phyloP scores from a whole-genome alignment of 306 rosid species.

The Arachis stenosperma region DNA sequence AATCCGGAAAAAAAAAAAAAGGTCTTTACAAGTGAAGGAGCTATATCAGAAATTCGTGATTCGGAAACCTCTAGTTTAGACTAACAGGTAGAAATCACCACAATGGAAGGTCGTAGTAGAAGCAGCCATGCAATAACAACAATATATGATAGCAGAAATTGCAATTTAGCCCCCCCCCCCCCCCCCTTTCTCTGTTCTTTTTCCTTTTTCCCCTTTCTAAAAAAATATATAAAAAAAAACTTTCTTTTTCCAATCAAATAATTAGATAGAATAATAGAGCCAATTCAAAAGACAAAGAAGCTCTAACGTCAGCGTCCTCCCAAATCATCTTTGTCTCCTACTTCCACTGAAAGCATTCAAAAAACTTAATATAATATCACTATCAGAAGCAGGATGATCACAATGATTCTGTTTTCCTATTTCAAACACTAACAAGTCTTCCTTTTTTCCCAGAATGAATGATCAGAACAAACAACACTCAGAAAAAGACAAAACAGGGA shows the following conservation, averaged over 20 bases:
- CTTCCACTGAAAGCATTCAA: neutral
- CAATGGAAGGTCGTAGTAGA: neutral
- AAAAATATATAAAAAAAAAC: neutral
- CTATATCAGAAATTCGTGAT: constrained; percentile 2
- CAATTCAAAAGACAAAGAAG: constrained; percentile 15
- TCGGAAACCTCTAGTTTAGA: neutral
- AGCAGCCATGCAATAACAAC: neutral
- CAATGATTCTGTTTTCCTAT: neutral
- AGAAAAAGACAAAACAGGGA: neutral
- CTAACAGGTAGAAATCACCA: neutral
- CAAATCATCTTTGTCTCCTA: neutral
- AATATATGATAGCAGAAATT: neutral
- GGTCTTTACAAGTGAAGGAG: neutral
- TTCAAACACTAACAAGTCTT: constrained; percentile 2
- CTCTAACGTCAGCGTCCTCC: neutral
- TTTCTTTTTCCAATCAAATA: constrained; percentile 3
- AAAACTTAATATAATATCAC: constrained; percentile 18
- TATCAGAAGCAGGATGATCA: constrained; percentile 6
- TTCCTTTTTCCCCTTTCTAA: too few relatives aligned
- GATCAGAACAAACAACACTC: neutral
- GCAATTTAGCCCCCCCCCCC: neutral
- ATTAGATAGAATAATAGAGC: neutral
- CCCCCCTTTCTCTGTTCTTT: neutral
- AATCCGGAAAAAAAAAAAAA: neutral
- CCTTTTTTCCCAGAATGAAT: neutral